These are phyloP conservation scores for Flaveria ramosissima DNA, from an alignment of 129 eudicot genomes.

Conservation along the genomic window DNA sequence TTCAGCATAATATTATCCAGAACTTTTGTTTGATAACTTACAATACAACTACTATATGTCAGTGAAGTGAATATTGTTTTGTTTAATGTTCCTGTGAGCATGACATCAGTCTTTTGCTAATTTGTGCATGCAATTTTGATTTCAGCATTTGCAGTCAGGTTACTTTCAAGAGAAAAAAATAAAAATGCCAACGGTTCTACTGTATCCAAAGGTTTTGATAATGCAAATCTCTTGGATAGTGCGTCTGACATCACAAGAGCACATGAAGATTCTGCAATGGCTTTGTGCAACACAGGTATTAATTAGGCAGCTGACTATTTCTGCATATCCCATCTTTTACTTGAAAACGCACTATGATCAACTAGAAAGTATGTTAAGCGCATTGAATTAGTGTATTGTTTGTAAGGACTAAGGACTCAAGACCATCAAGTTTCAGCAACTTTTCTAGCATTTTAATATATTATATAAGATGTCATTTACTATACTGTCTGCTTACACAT, in stretches of 20 bases:
- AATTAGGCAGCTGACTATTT: background rate
- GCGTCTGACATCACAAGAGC: conserved; percentile 38
- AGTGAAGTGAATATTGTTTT: background rate
- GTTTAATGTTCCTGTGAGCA: background rate
- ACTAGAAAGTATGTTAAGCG: background rate
- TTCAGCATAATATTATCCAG: background rate
- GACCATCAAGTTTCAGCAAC: background rate
- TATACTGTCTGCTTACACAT: background rate
- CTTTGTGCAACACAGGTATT: conserved; percentile 44
- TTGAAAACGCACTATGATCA: background rate
- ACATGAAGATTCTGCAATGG: conserved; percentile 36
- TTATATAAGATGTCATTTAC: background rate
- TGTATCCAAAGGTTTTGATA: conserved; percentile 41
- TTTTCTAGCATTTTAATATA: background rate
- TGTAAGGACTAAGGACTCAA: background rate
- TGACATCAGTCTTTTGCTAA: conserved; percentile 6
- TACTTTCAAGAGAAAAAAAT: conserved; percentile 45
- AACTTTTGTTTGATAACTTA: background rate
- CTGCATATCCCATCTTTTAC: conserved; percentile 8
- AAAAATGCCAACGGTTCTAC: conserved; percentile 51
- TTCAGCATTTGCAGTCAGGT: conserved; percentile 66
- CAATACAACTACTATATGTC: background rate
- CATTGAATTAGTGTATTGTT: background rate
- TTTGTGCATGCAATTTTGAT: conserved; percentile 18
- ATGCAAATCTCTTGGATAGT: conserved; percentile 35